Evolutionary conservation across 2,329 filamentous ascomycete genomes (phyloP).

Genomic region (Capronia epimyces): DNA sequence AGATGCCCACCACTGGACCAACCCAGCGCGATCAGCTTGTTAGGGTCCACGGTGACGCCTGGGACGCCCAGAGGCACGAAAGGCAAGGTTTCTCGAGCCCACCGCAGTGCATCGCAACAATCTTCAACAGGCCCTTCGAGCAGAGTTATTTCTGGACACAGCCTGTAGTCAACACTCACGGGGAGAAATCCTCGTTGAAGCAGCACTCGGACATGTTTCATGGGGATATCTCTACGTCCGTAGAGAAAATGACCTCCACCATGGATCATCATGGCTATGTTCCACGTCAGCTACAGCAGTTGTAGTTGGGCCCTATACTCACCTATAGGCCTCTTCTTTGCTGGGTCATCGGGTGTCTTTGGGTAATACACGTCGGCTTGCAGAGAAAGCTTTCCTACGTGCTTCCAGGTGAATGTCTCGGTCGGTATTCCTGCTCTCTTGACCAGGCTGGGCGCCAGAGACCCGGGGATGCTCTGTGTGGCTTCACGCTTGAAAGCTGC

Average conservation of each 20-base stretch:
- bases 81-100: conserved; percentile 37
- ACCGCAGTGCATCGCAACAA: conserved; percentile 40
- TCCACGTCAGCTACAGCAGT: neutral
- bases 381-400: conserved; percentile 1
- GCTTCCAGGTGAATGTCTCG: conserved; percentile 11
- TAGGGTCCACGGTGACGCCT: conserved; percentile 24
- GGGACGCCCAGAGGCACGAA: neutral
- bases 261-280: conserved; percentile 29
- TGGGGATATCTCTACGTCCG: conserved; percentile 26
- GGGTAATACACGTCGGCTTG: conserved; percentile 10
- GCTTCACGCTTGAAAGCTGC: neutral
- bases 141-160: conserved; percentile 47
- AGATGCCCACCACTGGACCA: conserved; percentile 49
- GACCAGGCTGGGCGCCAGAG: neutral
- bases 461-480: too few species aligned
- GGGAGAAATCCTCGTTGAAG: conserved; percentile 42
- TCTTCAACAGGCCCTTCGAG: conserved; percentile 46
- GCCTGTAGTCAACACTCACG: conserved; percentile 47
- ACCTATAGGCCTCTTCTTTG: conserved; percentile 8
- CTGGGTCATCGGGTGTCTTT: too few species aligned
- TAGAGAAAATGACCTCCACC: conserved; percentile 30
- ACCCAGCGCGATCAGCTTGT: conserved; percentile 41
- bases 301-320: neutral
- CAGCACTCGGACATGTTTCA: conserved; percentile 37
- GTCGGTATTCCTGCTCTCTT: neutral